A percentile compares a stretch with the other conserved stretches of the same genome.
phyloP scores from a whole-genome alignment of 768 basidiomycete genomes.

The Calocybe gangraenosa region DNA sequence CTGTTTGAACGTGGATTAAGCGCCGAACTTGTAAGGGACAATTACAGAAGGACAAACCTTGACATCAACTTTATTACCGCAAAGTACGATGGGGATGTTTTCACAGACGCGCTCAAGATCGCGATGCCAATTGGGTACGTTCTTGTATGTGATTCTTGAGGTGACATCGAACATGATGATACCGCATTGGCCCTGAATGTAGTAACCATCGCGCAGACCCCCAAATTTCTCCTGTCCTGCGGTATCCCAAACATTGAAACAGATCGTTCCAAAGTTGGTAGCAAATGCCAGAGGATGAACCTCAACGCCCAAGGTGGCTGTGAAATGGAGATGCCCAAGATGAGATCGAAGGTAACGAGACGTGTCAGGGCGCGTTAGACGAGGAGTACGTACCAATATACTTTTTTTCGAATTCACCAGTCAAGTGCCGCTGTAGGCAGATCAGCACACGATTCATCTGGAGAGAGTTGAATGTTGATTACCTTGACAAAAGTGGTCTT shows the following conservation, averaged over 20 bases:
- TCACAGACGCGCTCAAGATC: slow-evolving; percentile 99
- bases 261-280: slow-evolving; percentile 98
- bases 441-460: slow-evolving; percentile 57
- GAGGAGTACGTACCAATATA: slow-evolving; percentile 82
- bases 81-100: slow-evolving; percentile 98
- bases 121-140: slow-evolving; percentile 99
- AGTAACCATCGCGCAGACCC: slow-evolving; percentile 95
- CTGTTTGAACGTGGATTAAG: slow-evolving; percentile 35
- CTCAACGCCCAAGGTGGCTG: slow-evolving; percentile 99
- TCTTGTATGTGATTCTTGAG: slow-evolving; percentile 99
- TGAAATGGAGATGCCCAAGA: slow-evolving; percentile 13
- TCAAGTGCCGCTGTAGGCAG: slow-evolving; percentile 81
- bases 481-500: slow-evolving; percentile 99
- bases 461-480: slow-evolving; percentile 16
- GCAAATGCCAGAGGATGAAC: slow-evolving; percentile 95
- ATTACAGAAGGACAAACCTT: slow-evolving; percentile 59
- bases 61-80: slow-evolving; percentile 99
- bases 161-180: slow-evolving; percentile 99
- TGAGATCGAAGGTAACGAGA: slow-evolving; percentile 14
- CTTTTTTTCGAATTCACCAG: slow-evolving; percentile 99
- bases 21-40: slow-evolving; percentile 7
- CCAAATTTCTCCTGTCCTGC: slow-evolving; percentile 99
- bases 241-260: slow-evolving; percentile 99
- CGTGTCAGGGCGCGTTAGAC: slow-evolving; percentile 13
- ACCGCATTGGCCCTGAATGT: slow-evolving; percentile 97